These are phyloP conservation scores for Scedosporium aurantiacum DNA, from an alignment of 2,329 filamentous ascomycete genomes.

Conservation along the genomic window DNA sequence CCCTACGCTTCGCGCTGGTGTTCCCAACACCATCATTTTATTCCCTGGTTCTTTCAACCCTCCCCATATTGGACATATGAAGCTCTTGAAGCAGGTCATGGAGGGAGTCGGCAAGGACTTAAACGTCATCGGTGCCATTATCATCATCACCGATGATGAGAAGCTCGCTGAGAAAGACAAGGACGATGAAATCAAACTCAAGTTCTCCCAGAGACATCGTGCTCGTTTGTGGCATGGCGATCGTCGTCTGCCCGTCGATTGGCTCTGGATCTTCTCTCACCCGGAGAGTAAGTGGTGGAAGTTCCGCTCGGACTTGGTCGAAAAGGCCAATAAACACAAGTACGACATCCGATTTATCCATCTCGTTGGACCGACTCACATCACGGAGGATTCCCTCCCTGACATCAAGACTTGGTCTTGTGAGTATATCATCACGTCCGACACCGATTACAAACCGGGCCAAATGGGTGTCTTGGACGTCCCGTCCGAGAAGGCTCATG, in stretches of 20 bases:
- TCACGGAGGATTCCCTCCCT: slow-evolving; percentile 8
- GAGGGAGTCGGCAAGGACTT: slow-evolving; percentile 17
- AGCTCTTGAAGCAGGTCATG: slow-evolving; percentile 20
- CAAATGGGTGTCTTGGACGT: background rate
- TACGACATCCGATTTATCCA: slow-evolving; percentile 15
- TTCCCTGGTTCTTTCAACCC: slow-evolving; percentile 28
- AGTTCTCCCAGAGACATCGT: slow-evolving; percentile 14
- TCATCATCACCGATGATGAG: slow-evolving; percentile 16
- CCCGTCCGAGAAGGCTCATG: background rate
- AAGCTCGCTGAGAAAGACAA: slow-evolving; percentile 12
- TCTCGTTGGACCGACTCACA: slow-evolving; percentile 15
- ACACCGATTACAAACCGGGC: background rate
- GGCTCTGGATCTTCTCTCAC: slow-evolving; percentile 16
- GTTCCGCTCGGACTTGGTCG: slow-evolving; percentile 10
- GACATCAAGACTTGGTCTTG: slow-evolving; percentile 2
- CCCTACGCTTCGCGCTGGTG: slow-evolving; percentile 4
- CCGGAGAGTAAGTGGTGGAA: slow-evolving; percentile 10
- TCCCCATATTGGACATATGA: slow-evolving; percentile 22
- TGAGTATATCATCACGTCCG: background rate
- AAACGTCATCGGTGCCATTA: slow-evolving; percentile 19
- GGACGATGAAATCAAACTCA: slow-evolving; percentile 6
- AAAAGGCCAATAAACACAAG: background rate
- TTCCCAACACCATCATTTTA: slow-evolving; percentile 19
- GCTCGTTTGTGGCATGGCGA: slow-evolving; percentile 16
- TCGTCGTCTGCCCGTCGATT: slow-evolving; percentile 9